phyloP scores from a whole-genome alignment of 805 yeast genomes.

The Saccharomycopsis vini region DNA sequence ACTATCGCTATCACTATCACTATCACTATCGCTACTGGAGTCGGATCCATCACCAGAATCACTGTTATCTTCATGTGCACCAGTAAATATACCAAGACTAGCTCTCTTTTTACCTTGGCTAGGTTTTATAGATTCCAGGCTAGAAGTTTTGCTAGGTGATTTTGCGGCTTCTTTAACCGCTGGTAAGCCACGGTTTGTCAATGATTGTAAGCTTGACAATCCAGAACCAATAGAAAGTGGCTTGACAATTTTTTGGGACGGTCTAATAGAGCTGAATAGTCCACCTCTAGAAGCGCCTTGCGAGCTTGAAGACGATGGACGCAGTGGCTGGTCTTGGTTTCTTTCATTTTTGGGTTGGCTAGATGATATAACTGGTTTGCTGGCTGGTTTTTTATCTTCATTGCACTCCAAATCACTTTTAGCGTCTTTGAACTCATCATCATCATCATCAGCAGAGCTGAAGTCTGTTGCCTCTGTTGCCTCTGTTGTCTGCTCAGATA shows the following conservation, averaged over 20 bases:
- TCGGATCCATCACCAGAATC: conserved; percentile 19
- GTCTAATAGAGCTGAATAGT: too few relatives aligned
- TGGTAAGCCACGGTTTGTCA: not conserved
- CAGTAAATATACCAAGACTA: too few relatives aligned
- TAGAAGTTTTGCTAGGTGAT: too few relatives aligned
- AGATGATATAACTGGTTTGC: not conserved
- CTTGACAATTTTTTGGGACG: not conserved
- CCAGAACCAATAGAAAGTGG: not conserved
- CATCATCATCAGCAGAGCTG: conserved; percentile 1
- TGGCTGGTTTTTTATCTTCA: too few relatives aligned
- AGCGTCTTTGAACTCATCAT: too few relatives aligned
- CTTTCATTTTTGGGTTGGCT: not conserved
- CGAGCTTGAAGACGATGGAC: not conserved
- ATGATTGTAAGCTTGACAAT: not conserved
- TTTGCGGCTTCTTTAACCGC: not conserved
- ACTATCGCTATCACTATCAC: conserved; percentile 10
- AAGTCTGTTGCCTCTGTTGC: not conserved
- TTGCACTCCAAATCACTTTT: too few relatives aligned
- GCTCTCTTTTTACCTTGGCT: too few relatives aligned
- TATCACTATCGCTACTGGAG: conserved; percentile 17
- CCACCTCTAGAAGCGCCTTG: not conserved
- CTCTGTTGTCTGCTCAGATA: not conserved
- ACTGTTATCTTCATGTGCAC: too few relatives aligned
- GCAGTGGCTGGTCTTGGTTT: too few relatives aligned
- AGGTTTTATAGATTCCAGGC: too few relatives aligned